Percentiles rank a stretch among this genome's conserved stretches.
Evolutionary conservation across 139 green algal species (phyloP).

Genomic region (Pleodorina starrii): DNA sequence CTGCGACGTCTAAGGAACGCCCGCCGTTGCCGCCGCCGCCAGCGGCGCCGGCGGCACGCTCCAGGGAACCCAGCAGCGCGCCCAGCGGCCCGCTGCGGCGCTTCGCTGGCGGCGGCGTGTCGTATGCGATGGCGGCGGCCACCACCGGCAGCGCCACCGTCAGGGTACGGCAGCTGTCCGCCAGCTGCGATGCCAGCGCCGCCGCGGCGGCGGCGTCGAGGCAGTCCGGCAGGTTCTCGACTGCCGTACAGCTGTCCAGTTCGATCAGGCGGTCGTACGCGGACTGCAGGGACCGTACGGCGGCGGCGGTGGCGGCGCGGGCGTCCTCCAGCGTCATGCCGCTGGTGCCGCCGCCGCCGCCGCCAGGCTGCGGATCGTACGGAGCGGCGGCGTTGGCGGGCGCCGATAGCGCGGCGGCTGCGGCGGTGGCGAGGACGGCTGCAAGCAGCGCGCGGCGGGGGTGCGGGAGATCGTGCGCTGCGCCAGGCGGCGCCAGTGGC

Average conservation of each 20-base stretch:
- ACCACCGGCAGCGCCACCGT: neutral
- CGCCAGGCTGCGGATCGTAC: no score
- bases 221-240: conserved; percentile 1
- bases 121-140: neutral
- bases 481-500: no score
- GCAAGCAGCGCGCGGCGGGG: no score
- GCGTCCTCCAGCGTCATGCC: neutral
- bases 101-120: neutral
- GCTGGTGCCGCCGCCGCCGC: neutral
- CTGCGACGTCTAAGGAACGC: neutral
- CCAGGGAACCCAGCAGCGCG: neutral
- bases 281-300: neutral
- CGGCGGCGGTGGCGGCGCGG: neutral
- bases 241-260: conserved; percentile 9
- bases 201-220: neutral
- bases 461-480: no score
- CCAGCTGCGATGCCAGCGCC: neutral
- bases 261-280: neutral
- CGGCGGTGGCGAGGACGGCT: no score
- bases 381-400: no score
- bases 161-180: neutral
- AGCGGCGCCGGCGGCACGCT: neutral
- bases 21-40: no score
- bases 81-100: neutral
- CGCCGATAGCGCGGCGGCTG: no score